Conservation (phyloP, 2,329 filamentous ascomycete genomes). For the Metarhizium brunneum region DNA sequence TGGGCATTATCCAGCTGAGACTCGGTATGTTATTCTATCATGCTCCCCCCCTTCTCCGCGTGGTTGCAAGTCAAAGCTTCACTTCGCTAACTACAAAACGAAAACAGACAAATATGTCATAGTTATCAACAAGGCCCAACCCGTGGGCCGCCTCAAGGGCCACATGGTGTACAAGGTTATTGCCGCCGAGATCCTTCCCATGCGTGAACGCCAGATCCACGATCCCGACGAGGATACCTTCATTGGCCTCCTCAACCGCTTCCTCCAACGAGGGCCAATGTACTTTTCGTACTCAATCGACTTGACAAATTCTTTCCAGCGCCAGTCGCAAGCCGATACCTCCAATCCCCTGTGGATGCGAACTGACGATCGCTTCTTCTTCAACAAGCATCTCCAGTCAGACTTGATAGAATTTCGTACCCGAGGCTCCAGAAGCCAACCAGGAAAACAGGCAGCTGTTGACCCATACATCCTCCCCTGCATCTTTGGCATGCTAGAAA, state of each 20-base stretch:
- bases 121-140: conserved; percentile 87
- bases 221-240: conserved; percentile 94
- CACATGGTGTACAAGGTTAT: conserved; percentile 94
- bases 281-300: conserved; percentile 98
- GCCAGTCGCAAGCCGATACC: conserved; percentile 69
- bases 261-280: conserved; percentile 79
- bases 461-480: conserved; percentile 93
- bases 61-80: not conserved
- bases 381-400: conserved; percentile 88
- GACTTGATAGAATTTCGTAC: conserved; percentile 85
- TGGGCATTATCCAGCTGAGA: conserved; percentile 88
- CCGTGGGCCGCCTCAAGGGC: conserved; percentile 83
- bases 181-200: conserved; percentile 83
- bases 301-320: conserved; percentile 93
- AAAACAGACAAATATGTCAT: conserved; percentile 82
- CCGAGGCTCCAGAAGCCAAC: conserved; percentile 50
- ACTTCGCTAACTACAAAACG: conserved; percentile 4
- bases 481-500: conserved; percentile 93
- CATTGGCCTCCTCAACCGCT: conserved; percentile 67
- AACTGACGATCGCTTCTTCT: conserved; percentile 96
- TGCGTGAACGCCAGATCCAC: conserved; percentile 84
- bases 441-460: conserved; percentile 61
- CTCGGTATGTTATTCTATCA: conserved; percentile 52
- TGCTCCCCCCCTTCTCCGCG: not conserved
- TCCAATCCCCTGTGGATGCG: conserved; percentile 77